Conservation (phyloP, 768 basidiomycete genomes). For the Tylopilus plumbeoviolaceoides region DNA sequence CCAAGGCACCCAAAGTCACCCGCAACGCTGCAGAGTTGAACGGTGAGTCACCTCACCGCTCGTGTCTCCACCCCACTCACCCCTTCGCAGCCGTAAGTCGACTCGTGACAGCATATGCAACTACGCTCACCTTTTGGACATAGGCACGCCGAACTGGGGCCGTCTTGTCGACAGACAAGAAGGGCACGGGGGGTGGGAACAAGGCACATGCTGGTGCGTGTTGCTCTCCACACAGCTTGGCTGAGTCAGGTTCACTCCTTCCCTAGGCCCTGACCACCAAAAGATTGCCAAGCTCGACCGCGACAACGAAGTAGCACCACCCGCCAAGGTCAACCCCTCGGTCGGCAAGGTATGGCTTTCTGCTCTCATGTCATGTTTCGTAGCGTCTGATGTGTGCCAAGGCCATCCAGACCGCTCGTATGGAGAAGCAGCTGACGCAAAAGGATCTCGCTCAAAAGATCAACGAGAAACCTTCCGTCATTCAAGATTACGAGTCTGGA, state of each 20-base stretch:
- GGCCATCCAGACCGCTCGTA: conserved; percentile 80
- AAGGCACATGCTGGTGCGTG: conserved; percentile 66
- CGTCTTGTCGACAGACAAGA: conserved; percentile 82
- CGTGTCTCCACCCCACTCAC: conserved; percentile 11
- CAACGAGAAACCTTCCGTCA: conserved; percentile 86
- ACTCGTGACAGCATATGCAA: background rate
- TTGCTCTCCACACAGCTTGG: background rate
- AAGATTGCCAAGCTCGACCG: conserved; percentile 91
- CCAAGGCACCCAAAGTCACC: conserved; percentile 57
- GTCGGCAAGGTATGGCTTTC: conserved; percentile 62
- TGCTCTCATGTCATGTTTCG: background rate
- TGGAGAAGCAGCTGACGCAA: conserved; percentile 77
- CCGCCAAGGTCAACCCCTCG: conserved; percentile 66
- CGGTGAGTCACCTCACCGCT: conserved; percentile 28
- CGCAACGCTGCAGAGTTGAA: conserved; percentile 59
- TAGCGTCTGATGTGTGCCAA: conserved; percentile 27
- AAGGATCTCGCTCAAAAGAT: conserved; percentile 91
- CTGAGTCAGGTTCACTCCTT: background rate
- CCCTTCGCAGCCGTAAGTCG: conserved; percentile 50
- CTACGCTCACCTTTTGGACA: conserved; percentile 6
- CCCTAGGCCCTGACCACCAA: conserved; percentile 87
- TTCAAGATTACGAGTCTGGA: conserved; percentile 88
- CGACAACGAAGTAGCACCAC: conserved; percentile 94
- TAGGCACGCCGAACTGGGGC: conserved; percentile 75
- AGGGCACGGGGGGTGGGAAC: conserved; percentile 62